Conservation (phyloP, 148 eudicot species). For the Persicaria maculosa region DNA sequence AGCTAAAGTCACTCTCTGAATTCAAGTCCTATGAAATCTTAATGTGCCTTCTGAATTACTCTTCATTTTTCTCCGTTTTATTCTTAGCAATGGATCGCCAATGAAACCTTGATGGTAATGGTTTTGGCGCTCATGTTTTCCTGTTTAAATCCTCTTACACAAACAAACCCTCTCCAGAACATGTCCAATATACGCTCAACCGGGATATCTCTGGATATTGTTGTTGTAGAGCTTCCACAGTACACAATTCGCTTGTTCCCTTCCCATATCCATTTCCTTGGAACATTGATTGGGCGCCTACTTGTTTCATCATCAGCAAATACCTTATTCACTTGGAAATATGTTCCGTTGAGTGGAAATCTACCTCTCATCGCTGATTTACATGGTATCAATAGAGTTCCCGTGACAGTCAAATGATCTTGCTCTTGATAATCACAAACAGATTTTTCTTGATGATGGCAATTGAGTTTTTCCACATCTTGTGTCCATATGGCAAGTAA, state of each 20-base stretch:
- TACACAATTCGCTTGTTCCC: constrained; percentile 29
- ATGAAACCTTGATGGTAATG: constrained; percentile 22
- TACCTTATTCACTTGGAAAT: constrained; percentile 84
- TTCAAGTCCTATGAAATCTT: too few relatives aligned
- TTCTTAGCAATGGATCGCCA: background rate
- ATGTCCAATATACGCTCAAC: too few relatives aligned
- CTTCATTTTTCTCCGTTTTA: background rate
- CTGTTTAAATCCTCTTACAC: constrained; percentile 38
- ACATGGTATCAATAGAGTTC: constrained; percentile 69
- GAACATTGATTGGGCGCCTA: constrained; percentile 29
- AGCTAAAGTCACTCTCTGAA: too few relatives aligned
- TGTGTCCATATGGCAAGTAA: constrained; percentile 60
- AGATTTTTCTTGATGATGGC: constrained; percentile 13
- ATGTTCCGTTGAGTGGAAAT: constrained; percentile 75
- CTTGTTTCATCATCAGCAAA: constrained; percentile 56
- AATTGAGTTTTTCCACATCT: constrained; percentile 19
- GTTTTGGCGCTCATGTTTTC: constrained; percentile 25
- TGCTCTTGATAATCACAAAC: background rate
- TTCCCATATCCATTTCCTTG: constrained; percentile 29
- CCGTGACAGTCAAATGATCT: constrained; percentile 20
- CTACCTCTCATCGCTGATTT: constrained; percentile 55
- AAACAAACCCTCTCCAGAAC: constrained; percentile 15
- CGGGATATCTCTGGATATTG: constrained; percentile 22
- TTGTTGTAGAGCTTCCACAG: constrained; percentile 35
- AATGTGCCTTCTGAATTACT: too few relatives aligned